Evolutionary conservation across 345 rosid genomes (phyloP), one percentile per base, ranked within the genome.

Genomic region (Arabidopsis arenosa): DNA sequence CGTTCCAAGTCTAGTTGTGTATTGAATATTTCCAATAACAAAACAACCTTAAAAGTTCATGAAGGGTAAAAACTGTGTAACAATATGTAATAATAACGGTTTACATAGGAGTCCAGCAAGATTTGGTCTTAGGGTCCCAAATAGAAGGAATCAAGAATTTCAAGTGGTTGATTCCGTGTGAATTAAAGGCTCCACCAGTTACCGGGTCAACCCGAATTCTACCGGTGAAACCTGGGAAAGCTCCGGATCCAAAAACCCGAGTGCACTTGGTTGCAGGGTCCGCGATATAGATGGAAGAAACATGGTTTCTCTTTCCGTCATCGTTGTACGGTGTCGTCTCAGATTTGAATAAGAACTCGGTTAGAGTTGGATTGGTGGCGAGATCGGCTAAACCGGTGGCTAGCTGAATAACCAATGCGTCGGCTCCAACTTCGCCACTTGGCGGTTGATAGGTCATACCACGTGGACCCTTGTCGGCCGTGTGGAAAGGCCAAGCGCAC

Each of bases 81-180:
- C 55, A 71, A 28, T 59, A 6, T 23, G 44, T 43, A 26, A 61
- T 32, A 56, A 70, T 12, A 44, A 43, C 36, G 63, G 12, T 72
- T 72, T 64, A 74, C 78, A 78, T 73, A 53, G 78, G 81, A 78
- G 81, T 78, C 81, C 81, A 78, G 15, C 81, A 78, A 73, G 89
- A 41, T 5, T 51, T 39, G 11, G 90, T 86, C 61, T 15, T 77
- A 36, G 87, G 90, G 68, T 88, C 70, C 89, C 90, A 88, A 36
- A 91, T 23, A n/a, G 88, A 84, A 21, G 97, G 97, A 74, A 89
- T 80, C 88, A 91, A 84, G 79, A 86, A 91, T 63, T 83, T 85
- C 76, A 45, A 67, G 23, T 85, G 84, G 47, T 54, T 81, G 39
- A 75, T 66, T 36, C 94, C 97, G 10, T 77, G 71, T 5, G 85